Evolutionary conservation across 441 rosid genomes (phyloP), one percentile per base, ranked within the genome.

Genomic region (Breynia disticha): DNA sequence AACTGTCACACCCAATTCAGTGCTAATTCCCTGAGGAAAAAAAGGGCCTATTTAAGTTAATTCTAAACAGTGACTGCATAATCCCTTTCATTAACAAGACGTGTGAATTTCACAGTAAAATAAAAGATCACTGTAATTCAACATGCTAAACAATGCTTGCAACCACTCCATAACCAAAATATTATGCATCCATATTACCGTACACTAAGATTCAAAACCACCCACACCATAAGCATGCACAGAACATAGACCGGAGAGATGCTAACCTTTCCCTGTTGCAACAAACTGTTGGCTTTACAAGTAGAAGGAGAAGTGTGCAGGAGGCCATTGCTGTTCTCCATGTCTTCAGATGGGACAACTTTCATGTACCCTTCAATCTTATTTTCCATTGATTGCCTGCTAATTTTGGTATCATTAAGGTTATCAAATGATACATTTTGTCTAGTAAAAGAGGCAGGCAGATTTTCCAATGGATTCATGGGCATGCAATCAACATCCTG

Each of bases 401-500:
- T 79, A 46, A 75, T 62, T 56, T 77, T 82, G 63, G 59, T 65
- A 61, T 76, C 95, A 57, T 76, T 81, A 59, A 81, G 73, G 55
- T 76, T 50, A 57, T 70, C 71, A 22, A 82, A 46, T 46, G 69
- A 77, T 67, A 47, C 62, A 49, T 50, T 57, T 49, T 77, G 88
- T 67, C 79, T 80, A 57, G 73, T 70, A 65, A 90, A 78, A 69
- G 85, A 76, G 62, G 83, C 94, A 7, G 96, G 97, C 84, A 95
- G 72, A 71, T 86, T 90, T 20, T 90, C 99, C 59, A 67, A 59
- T 7, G 90, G 83, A 73, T 88, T 81, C 66, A 66, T 59, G 68
- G 98, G 99, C 99, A 95, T 95, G 78, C 98, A 90, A 72, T 95
- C 96, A 74, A 86, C 78, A 75, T 95, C 99, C 99, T 95, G 87